Evolutionary conservation across 257 asterid species (phyloP).

Genomic region (Oldenlandia corymbosa): DNA sequence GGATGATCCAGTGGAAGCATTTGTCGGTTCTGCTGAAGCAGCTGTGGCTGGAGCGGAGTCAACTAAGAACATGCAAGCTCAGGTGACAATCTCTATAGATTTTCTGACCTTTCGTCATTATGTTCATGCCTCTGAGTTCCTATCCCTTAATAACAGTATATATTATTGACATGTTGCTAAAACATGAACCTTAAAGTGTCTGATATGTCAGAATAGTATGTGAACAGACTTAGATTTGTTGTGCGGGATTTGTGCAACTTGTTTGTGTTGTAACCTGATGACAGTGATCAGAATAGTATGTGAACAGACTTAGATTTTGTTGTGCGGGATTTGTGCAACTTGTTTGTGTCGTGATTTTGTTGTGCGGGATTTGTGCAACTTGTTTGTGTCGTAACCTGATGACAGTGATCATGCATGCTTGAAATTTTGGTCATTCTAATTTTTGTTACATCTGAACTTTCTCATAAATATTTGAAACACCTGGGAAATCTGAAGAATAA

Average conservation of each 20-base stretch:
- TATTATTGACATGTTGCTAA: neutral
- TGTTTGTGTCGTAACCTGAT: neutral
- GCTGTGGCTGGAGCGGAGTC: conserved; percentile 85
- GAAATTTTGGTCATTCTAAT: neutral
- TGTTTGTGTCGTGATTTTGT: neutral
- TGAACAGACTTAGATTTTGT: neutral
- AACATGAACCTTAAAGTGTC: too few relatives aligned
- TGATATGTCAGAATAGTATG: too few relatives aligned
- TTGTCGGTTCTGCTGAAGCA: conserved; percentile 77
- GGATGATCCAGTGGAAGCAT: conserved; percentile 67
- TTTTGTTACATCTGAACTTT: neutral
- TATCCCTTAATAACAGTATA: neutral
- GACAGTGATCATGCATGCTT: neutral
- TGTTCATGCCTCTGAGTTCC: neutral
- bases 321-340: neutral
- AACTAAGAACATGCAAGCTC: conserved; percentile 82
- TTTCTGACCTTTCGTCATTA: neutral
- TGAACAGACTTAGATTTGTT: too few relatives aligned
- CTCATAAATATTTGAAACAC: neutral
- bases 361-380: neutral
- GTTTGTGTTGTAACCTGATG: too few relatives aligned
- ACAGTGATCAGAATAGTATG: neutral
- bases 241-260: too few relatives aligned
- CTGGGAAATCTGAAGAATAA: neutral
- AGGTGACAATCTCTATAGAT: conserved; percentile 36